Evolutionary conservation across 1,139 yeast genomes (phyloP).

Genomic region (Candida sp.): DNA sequence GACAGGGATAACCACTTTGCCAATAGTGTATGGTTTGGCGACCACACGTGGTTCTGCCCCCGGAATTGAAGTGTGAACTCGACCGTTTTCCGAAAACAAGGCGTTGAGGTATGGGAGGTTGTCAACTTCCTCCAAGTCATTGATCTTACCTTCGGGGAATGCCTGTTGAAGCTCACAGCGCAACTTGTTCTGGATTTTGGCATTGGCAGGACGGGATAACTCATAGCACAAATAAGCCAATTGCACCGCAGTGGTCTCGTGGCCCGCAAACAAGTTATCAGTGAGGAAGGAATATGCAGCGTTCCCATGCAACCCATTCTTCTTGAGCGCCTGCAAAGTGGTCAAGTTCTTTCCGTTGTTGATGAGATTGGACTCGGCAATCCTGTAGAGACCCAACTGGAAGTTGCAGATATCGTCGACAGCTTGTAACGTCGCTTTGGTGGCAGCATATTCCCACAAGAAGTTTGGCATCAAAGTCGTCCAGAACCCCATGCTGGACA

Average conservation of each 20-base stretch:
- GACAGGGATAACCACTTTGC: conserved; percentile 36
- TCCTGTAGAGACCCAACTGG: conserved; percentile 48
- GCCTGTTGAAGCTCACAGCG: conserved; percentile 41
- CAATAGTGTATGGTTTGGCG: conserved; percentile 26
- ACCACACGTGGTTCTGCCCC: conserved; percentile 73
- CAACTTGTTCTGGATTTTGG: conserved; percentile 44
- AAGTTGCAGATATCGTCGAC: conserved; percentile 49
- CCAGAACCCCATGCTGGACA: conserved; percentile 73
- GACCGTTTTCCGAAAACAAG: conserved; percentile 56
- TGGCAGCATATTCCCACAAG: conserved; percentile 55
- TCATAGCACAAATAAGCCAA: conserved; percentile 64
- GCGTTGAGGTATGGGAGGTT: conserved; percentile 60
- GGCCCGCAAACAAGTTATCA: conserved; percentile 65
- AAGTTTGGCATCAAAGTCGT: conserved; percentile 63
- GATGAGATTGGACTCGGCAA: conserved; percentile 39
- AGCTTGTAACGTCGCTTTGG: conserved; percentile 40
- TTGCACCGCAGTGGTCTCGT: conserved; percentile 76
- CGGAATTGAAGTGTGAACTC: conserved; percentile 75
- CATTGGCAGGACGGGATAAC: conserved; percentile 54
- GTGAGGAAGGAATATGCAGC: conserved; percentile 45
- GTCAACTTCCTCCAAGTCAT: conserved; percentile 48
- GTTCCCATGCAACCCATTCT: conserved; percentile 32
- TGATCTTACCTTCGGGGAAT: conserved; percentile 35
- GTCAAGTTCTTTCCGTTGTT: conserved; percentile 24
- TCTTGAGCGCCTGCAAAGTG: conserved; percentile 39